These are phyloP conservation scores for Neurospora hispaniola DNA, from an alignment of 495 filamentous ascomycete species.

Conservation along the genomic window DNA sequence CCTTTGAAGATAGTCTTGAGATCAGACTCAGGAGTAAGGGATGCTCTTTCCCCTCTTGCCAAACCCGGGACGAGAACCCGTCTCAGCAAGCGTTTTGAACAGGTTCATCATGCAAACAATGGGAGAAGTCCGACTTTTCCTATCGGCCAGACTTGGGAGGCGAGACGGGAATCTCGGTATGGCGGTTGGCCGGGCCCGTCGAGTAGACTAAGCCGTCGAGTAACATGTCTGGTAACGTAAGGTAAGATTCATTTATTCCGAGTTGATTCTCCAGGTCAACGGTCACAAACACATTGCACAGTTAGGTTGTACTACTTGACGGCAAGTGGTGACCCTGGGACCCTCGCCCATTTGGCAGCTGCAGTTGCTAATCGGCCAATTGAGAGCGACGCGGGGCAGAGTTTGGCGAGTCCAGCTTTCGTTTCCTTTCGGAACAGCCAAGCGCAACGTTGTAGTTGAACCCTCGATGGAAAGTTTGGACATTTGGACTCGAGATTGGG, in stretches of 20 bases:
- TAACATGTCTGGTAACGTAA: background rate
- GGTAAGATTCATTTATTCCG: background rate
- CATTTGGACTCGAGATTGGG: background rate
- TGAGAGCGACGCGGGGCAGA: background rate
- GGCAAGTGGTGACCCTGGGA: background rate
- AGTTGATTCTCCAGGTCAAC: background rate
- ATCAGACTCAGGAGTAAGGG: background rate
- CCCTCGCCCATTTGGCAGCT: background rate
- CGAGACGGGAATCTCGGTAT: background rate
- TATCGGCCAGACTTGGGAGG: background rate
- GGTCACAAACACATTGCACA: background rate
- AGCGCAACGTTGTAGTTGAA: background rate
- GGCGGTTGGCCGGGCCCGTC: background rate
- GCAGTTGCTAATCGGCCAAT: background rate
- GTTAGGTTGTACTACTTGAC: background rate
- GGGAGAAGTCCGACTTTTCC: background rate
- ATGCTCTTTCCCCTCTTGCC: background rate
- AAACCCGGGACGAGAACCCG: background rate
- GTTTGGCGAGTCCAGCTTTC: background rate
- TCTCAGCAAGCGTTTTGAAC: background rate
- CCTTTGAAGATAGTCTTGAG: too few relatives aligned
- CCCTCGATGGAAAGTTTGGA: background rate
- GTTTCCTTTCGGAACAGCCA: background rate
- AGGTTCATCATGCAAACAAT: background rate
- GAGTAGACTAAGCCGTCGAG: background rate